A percentile compares a stretch with the other conserved stretches of the same genome.
Conservation (phyloP, 1,139 yeast genomes). For the Hansenula anomala region DNA sequence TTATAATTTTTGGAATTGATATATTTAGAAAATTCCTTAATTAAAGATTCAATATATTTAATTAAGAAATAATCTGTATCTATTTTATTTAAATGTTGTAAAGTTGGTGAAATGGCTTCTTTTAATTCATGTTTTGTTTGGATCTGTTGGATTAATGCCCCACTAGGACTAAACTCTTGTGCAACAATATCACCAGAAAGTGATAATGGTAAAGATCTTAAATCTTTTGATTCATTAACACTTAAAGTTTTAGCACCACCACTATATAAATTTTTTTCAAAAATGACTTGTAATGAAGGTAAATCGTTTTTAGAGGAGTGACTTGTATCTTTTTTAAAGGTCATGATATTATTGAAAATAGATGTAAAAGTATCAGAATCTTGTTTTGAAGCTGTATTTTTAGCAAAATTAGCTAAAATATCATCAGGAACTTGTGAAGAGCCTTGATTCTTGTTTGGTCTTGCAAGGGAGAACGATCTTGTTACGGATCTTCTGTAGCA, state of each 20-base stretch:
- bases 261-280: slow-evolving; percentile 5
- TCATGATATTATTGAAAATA: slow-evolving; percentile 6
- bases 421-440: not conserved
- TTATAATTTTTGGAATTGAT: not conserved
- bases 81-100: not conserved
- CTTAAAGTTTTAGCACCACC: not conserved
- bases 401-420: slow-evolving; percentile 3
- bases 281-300: slow-evolving; percentile 3
- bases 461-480: not conserved
- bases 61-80: slow-evolving; percentile 3
- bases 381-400: slow-evolving; percentile 5
- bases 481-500: too few species aligned
- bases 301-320: not conserved
- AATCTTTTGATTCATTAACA: not conserved
- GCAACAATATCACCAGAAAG: not conserved
- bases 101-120: not conserved
- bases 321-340: not conserved
- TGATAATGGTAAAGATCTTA: not conserved
- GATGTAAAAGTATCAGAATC: slow-evolving; percentile 5
- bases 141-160: not conserved
- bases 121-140: slow-evolving; percentile 1
- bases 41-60: not conserved
- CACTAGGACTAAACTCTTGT: too few species aligned
- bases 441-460: not conserved
- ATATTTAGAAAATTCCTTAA: not conserved